Percentiles rank a stretch among this genome's conserved stretches.
Conservation (phyloP, 345 rosid species). For the Eutrema heterophyllum region DNA sequence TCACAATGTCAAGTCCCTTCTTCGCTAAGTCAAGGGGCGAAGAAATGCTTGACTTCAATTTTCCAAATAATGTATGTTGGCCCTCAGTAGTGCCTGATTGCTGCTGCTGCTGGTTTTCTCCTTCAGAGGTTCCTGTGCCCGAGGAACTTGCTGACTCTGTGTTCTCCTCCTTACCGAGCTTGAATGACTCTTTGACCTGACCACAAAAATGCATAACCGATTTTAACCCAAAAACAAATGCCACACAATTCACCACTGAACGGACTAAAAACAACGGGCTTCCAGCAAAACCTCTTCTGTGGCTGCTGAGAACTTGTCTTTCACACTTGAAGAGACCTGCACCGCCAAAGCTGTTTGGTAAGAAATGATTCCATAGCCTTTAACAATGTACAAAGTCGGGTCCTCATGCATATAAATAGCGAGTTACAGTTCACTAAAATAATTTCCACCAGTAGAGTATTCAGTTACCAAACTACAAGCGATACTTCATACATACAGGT, state of each 20-base stretch:
- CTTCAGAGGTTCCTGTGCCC: conserved; percentile 43
- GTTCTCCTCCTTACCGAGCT: conserved; percentile 50
- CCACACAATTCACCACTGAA: not conserved
- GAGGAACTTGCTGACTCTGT: conserved; percentile 39
- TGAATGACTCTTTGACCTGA: conserved; percentile 76
- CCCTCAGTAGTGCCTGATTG: conserved; percentile 42
- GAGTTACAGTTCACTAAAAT: not conserved
- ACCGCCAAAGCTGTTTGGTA: conserved; percentile 13
- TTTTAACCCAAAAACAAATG: not conserved
- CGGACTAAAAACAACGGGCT: not conserved
- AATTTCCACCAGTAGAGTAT: not conserved
- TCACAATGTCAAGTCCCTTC: conserved; percentile 84
- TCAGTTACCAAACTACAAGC: not conserved
- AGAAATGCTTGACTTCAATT: conserved; percentile 57
- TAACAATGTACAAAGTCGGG: conserved; percentile 1
- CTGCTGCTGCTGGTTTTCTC: conserved; percentile 36
- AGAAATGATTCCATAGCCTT: not conserved
- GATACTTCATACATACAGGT: not conserved
- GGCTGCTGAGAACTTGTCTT: conserved; percentile 73
- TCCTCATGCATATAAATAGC: not conserved
- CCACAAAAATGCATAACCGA: not conserved
- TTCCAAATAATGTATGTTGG: conserved; percentile 58
- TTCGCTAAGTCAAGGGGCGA: conserved; percentile 72
- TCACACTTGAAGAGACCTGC: conserved; percentile 76
- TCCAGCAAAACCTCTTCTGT: conserved; percentile 69